A percentile compares a stretch with the other conserved stretches of the same genome.
Conservation (phyloP, 257 asterid species). For the Misopates orontium region DNA sequence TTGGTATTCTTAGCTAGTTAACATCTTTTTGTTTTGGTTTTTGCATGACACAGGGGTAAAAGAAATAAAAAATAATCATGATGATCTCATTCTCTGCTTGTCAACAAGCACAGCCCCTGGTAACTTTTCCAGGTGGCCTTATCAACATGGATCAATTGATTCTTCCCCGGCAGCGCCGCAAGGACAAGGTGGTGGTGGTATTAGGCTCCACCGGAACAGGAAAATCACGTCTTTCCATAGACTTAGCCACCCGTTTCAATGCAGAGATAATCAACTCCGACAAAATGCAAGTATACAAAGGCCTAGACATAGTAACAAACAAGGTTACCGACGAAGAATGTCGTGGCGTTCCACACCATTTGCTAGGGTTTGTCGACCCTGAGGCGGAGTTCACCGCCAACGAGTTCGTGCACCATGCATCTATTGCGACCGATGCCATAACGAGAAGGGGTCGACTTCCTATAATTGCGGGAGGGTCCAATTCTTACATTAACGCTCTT, state of each 20-base stretch:
- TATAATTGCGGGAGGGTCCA: slow-evolving; percentile 84
- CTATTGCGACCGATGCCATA: slow-evolving; percentile 43
- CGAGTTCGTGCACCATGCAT: slow-evolving; percentile 62
- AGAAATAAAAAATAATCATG: slow-evolving; percentile 15
- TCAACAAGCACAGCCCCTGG: slow-evolving; percentile 51
- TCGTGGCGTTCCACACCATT: slow-evolving; percentile 65
- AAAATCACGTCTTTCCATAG: slow-evolving; percentile 77
- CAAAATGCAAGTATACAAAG: slow-evolving; percentile 74
- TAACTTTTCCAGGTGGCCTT: slow-evolving; percentile 50
- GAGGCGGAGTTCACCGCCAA: slow-evolving; percentile 48
- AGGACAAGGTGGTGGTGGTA: slow-evolving; percentile 75
- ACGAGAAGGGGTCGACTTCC: slow-evolving; percentile 50
- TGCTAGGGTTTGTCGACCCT: slow-evolving; percentile 56
- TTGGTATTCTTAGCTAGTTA: too few species aligned
- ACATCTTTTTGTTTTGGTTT: not conserved
- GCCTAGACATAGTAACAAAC: slow-evolving; percentile 57
- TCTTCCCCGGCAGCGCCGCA: slow-evolving; percentile 43
- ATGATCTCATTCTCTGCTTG: slow-evolving; percentile 41
- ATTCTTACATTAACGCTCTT: slow-evolving; percentile 66
- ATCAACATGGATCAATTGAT: slow-evolving; percentile 52
- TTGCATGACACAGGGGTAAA: not conserved
- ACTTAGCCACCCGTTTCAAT: slow-evolving; percentile 59
- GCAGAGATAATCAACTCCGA: slow-evolving; percentile 81
- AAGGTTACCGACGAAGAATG: slow-evolving; percentile 66
- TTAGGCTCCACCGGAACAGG: slow-evolving; percentile 88